Conservation (phyloP, 441 rosid genomes). For the Populus tomentosa region DNA sequence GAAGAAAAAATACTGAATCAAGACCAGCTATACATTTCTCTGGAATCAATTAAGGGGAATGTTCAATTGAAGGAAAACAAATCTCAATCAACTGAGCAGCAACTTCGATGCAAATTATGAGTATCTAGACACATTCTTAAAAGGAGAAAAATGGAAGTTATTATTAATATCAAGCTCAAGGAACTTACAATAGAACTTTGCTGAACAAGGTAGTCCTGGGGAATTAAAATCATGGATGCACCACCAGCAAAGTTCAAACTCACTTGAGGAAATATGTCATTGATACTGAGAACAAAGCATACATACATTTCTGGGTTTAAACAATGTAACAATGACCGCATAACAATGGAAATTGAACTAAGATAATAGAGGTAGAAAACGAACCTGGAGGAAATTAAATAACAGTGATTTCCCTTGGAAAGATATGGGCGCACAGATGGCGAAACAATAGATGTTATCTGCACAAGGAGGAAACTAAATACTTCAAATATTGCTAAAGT, state of each 20-base stretch:
- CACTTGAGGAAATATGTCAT: constrained; percentile 74
- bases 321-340: background rate
- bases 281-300: constrained; percentile 41
- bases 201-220: constrained; percentile 81
- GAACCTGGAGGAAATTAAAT: constrained; percentile 63
- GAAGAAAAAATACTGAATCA: background rate
- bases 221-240: constrained; percentile 65
- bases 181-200: constrained; percentile 66
- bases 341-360: constrained; percentile 3
- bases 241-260: constrained; percentile 83
- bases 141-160: background rate
- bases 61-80: background rate
- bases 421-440: constrained; percentile 48
- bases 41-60: background rate
- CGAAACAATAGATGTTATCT: constrained; percentile 58
- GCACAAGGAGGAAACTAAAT: constrained; percentile 25
- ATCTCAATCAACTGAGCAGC: background rate
- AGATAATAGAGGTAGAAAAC: constrained; percentile 18
- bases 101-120: background rate
- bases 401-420: constrained; percentile 59
- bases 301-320: constrained; percentile 6
- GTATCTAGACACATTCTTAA: background rate
- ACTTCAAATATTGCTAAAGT: background rate
- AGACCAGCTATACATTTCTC: background rate
- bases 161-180: background rate